These are phyloP conservation scores for Paramecium primaurelia DNA, from an alignment of 73 alveolate species.

Conservation along the genomic window DNA sequence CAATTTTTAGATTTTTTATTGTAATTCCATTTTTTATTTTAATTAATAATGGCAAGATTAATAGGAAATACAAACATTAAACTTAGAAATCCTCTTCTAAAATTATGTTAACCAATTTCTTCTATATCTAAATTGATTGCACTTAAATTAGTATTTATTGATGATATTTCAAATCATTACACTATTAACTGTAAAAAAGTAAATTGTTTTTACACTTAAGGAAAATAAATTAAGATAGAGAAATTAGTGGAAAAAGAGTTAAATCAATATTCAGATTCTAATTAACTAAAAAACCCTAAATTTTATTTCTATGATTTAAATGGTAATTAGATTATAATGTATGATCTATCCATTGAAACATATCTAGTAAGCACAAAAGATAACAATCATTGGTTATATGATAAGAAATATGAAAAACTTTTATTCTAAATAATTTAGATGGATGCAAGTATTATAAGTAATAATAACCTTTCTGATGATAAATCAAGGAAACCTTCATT, in stretches of 20 bases:
- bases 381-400: neutral
- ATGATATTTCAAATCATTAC: neutral
- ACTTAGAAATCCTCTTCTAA: neutral
- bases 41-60: neutral
- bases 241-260: neutral
- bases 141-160: neutral
- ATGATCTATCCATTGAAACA: neutral
- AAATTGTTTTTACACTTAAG: neutral
- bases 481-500: neutral
- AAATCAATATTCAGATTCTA: neutral
- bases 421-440: neutral
- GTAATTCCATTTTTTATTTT: conserved; percentile 22
- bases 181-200: neutral
- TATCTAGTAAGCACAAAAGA: neutral
- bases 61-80: neutral
- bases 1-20: neutral
- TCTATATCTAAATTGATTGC: neutral
- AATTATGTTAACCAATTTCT: neutral
- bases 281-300: neutral
- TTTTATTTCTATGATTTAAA: neutral
- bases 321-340: neutral
- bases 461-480: neutral
- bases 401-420: neutral
- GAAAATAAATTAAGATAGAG: neutral
- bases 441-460: neutral